Base-by-base conservation (phyloP, 768 basidiomycete genomes). In the Tulasnella sp. region DNA sequence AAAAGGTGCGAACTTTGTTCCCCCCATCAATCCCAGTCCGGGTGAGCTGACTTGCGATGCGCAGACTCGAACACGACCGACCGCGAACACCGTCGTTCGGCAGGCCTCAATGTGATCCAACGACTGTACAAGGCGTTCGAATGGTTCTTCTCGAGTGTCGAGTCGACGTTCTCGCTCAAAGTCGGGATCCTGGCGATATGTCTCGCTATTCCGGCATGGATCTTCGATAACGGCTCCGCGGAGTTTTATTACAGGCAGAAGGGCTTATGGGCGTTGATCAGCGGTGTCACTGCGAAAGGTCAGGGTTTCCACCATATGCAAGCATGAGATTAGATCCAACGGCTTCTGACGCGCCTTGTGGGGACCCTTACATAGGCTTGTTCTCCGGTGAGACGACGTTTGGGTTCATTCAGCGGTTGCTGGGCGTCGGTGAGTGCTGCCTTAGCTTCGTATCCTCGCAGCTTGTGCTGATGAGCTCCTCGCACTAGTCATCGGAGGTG, bases 171-270 rank as follows among this genome's bases (percentile, higher is more conserved):
- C 34, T 19, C 65, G 16, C 41, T 72, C 9, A 72, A 72, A 62
- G 44, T 72, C n/a, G 63, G 34, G 3, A 37, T 72, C 37, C 26
- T 72, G 65, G 71, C 71, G 1, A 41, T 72, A 12, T 67, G 67
- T 22, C 64, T 72, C 26, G 71, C 71, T 35, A 29, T 52, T 67
- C 71, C 71, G 3, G 64, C 65, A 0, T 72, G 71, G 71, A 72
- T 72, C 26, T 29, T 22, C 5, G 44, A 64, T 16, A 67, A 72
- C 41, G 64, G 64, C 32, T 39, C 71, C 19, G 71, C 71, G 0
- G 37, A 67, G 40, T 72, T 72, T 47, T 72, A 72, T 47, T 72
- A 66, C 42, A 29, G 42, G 62, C 32, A 72, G 22, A 72, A 72
- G 42, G 71, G 71, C 1, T 7, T 67, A 8, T 72, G 71, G 71